Percentiles rank a stretch among this genome's conserved stretches.
Conservation (phyloP, 1,139 yeast species). For the Dujonia santamariae region DNA sequence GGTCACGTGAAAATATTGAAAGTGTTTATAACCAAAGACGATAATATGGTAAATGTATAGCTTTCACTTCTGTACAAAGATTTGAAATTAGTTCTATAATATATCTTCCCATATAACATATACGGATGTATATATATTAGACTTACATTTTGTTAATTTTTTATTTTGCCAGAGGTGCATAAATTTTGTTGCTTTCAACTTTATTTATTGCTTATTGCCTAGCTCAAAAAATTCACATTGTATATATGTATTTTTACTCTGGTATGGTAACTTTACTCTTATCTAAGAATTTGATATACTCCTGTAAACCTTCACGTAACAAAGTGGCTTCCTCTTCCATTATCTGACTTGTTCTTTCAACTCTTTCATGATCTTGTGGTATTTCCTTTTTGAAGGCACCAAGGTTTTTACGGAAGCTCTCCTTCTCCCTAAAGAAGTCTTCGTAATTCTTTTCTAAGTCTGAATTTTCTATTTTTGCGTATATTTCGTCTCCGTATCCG, state of each 20-base stretch:
- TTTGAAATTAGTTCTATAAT: no score
- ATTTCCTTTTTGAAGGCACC: conserved; percentile 29
- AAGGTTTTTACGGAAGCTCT: conserved; percentile 15
- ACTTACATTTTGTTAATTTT: no score
- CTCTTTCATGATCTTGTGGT: conserved; percentile 49
- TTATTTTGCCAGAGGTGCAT: no score
- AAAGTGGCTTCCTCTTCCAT: conserved; percentile 66
- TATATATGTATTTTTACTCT: background rate
- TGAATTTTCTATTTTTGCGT: conserved; percentile 51
- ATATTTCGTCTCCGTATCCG: conserved; percentile 71
- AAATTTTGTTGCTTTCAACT: no score
- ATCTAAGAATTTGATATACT: conserved; percentile 15
- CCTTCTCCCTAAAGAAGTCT: conserved; percentile 30
- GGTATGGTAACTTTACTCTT: conserved; percentile 1
- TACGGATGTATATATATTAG: no score
- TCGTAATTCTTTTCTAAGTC: conserved; percentile 31
- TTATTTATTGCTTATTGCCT: no score
- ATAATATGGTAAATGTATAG: no score
- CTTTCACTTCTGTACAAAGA: no score
- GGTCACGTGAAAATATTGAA: no score
- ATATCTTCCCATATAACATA: no score
- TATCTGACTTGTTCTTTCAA: conserved; percentile 50
- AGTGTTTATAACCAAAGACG: no score
- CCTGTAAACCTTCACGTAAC: conserved; percentile 42
- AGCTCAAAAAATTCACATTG: no score